A percentile compares a stretch with the other conserved stretches of the same genome.
Evolutionary conservation across 352 stramenopile species (phyloP).

Genomic region (Globisporangium orthogonon): DNA sequence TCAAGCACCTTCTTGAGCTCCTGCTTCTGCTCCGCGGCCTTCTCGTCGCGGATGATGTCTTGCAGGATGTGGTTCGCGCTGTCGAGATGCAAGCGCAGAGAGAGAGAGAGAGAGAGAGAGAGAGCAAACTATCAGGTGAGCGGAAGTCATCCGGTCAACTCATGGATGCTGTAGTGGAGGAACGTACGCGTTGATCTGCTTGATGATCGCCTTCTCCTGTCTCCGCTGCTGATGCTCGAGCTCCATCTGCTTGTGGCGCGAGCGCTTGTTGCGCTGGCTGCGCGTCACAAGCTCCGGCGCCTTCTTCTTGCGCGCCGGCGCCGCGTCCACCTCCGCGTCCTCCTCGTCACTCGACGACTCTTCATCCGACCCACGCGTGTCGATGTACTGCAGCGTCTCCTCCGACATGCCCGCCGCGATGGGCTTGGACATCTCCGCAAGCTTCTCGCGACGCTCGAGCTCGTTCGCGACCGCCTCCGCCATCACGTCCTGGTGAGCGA

Average conservation of each 20-base stretch:
- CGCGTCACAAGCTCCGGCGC: slow-evolving; percentile 54
- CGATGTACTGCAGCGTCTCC: slow-evolving; percentile 79
- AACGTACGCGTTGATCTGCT: slow-evolving; percentile 84
- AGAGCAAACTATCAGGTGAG: slow-evolving; percentile 1
- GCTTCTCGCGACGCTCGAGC: slow-evolving; percentile 52
- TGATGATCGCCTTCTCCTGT: slow-evolving; percentile 68
- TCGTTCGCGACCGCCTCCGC: slow-evolving; percentile 64
- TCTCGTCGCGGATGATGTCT: slow-evolving; percentile 63
- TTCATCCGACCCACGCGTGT: slow-evolving; percentile 43
- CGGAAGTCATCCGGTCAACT: background rate
- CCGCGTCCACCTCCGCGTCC: slow-evolving; percentile 29
- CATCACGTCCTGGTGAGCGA: slow-evolving; percentile 75
- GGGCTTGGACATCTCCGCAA: slow-evolving; percentile 34
- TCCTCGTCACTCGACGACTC: slow-evolving; percentile 26
- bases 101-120: background rate
- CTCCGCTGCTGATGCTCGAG: slow-evolving; percentile 52
- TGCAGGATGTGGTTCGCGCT: slow-evolving; percentile 68
- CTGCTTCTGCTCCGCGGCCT: slow-evolving; percentile 50
- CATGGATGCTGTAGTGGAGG: no score
- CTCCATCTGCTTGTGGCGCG: slow-evolving; percentile 76
- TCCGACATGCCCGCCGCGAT: slow-evolving; percentile 59
- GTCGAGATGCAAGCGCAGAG: slow-evolving; percentile 5
- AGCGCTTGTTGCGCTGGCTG: slow-evolving; percentile 71
- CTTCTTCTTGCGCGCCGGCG: slow-evolving; percentile 27
- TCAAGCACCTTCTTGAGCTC: slow-evolving; percentile 71